phyloP scores from a whole-genome alignment of 148 eudicot species.

The Selenicereus undatus region DNA sequence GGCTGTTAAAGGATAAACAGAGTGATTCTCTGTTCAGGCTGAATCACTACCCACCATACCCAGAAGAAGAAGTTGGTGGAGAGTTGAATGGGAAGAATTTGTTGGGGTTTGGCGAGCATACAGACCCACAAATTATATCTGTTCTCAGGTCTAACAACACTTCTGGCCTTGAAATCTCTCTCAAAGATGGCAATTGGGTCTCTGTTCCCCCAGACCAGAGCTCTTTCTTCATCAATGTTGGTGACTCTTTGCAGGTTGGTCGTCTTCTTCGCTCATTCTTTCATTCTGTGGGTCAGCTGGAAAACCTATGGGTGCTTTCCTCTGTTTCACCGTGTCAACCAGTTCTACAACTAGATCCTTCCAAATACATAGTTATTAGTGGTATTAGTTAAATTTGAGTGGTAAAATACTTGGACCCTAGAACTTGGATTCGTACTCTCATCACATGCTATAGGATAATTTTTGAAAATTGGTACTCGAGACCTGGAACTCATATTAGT shows the following conservation, averaged over 20 bases:
- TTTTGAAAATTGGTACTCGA: too few relatives aligned
- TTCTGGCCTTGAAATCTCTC: constrained; percentile 45
- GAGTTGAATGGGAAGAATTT: constrained; percentile 22
- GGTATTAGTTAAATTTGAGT: not conserved
- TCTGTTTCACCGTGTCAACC: not conserved
- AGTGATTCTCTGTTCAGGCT: constrained; percentile 53
- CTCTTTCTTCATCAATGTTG: constrained; percentile 62
- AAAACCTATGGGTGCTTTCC: not conserved
- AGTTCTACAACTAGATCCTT: too few relatives aligned
- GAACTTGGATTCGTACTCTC: too few relatives aligned
- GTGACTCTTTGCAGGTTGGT: constrained; percentile 59
- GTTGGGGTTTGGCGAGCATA: constrained; percentile 74
- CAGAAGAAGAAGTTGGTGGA: constrained; percentile 22
- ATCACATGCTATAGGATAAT: too few relatives aligned
- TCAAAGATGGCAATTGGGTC: constrained; percentile 48
- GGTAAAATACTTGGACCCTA: not conserved
- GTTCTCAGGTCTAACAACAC: constrained; percentile 49
- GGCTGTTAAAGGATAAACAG: constrained; percentile 36
- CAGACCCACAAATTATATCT: constrained; percentile 78
- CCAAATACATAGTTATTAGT: too few relatives aligned
- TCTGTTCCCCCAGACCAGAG: constrained; percentile 54
- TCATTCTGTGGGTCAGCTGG: not conserved
- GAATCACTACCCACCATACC: constrained; percentile 62
- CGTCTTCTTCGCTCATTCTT: not conserved
- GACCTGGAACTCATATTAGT: too few relatives aligned